These are phyloP conservation scores for Reticulascus tulasneorum DNA, from an alignment of 2,329 filamentous ascomycete species.

Conservation along the genomic window DNA sequence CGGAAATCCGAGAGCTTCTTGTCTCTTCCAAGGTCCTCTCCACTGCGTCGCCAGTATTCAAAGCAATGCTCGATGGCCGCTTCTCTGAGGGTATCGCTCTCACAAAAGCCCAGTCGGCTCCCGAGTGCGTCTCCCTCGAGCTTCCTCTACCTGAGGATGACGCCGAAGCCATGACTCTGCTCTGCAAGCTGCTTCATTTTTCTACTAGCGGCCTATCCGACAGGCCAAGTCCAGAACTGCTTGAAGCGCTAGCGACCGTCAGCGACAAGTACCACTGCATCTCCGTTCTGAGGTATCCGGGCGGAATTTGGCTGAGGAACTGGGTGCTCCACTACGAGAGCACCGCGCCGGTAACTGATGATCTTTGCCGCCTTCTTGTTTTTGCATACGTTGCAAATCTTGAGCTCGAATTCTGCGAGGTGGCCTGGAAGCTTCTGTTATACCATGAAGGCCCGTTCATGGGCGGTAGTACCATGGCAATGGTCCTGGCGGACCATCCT, in stretches of 20 bases:
- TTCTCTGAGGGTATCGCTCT: constrained; percentile 18
- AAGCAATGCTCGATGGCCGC: constrained; percentile 17
- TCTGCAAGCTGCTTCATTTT: constrained; percentile 27
- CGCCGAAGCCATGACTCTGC: constrained; percentile 21
- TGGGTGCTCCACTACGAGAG: constrained; percentile 12
- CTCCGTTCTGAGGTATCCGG: constrained; percentile 12
- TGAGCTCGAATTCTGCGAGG: constrained; percentile 10
- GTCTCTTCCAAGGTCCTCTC: constrained; percentile 18
- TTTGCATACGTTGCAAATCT: constrained; percentile 15
- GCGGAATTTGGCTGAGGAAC: constrained; percentile 13
- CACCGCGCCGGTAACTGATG: constrained; percentile 7
- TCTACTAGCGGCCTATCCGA: constrained; percentile 20
- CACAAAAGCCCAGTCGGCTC: no score
- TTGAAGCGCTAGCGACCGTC: constrained; percentile 22
- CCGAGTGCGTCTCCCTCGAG: constrained; percentile 8
- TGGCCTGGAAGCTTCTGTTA: constrained; percentile 14
- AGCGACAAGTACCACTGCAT: constrained; percentile 22
- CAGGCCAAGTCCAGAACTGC: constrained; percentile 16
- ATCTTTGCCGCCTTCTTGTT: constrained; percentile 14
- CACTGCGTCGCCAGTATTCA: constrained; percentile 21
- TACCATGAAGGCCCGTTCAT: constrained; percentile 13
- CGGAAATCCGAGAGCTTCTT: no score
- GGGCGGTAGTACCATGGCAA: constrained; percentile 4
- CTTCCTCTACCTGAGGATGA: constrained; percentile 26
- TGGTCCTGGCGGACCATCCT: constrained; percentile 12